phyloP scores from a whole-genome alignment of 2,329 filamentous ascomycete genomes.

The Nemania serpens region DNA sequence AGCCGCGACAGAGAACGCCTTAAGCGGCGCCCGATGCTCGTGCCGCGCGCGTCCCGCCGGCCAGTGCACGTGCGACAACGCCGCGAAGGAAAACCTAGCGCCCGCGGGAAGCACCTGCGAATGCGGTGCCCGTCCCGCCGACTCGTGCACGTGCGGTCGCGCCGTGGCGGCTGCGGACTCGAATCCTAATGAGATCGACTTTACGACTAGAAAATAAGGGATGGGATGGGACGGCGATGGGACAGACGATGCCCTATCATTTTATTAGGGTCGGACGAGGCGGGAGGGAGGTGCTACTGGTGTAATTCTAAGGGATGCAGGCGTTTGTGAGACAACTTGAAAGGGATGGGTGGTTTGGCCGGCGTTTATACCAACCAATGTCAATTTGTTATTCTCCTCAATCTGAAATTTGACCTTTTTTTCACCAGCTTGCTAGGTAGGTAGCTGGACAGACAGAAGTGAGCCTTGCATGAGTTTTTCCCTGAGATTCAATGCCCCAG shows the following conservation, averaged over 20 bases:
- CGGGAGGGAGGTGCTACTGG: neutral
- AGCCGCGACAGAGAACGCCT: slow-evolving; percentile 73
- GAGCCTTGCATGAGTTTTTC: too few relatives aligned
- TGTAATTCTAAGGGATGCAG: slow-evolving; percentile 23
- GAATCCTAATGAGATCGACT: slow-evolving; percentile 80
- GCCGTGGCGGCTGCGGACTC: slow-evolving; percentile 61
- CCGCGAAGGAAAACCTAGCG: slow-evolving; percentile 70
- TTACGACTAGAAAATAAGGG: slow-evolving; percentile 69
- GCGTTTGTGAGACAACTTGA: slow-evolving; percentile 10
- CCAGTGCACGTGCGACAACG: slow-evolving; percentile 79
- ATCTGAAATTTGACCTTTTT: too few relatives aligned
- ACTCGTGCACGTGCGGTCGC: slow-evolving; percentile 83
- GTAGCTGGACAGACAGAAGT: too few relatives aligned
- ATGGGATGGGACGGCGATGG: neutral
- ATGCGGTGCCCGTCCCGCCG: slow-evolving; percentile 75
- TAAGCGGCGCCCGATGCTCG: slow-evolving; percentile 76
- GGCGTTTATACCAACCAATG: slow-evolving; percentile 9
- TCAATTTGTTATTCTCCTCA: neutral
- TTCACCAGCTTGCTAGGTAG: too few relatives aligned
- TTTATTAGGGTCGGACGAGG: neutral
- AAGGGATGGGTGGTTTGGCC: neutral
- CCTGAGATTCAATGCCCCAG: too few relatives aligned
- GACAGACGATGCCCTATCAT: neutral
- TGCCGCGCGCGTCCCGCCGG: slow-evolving; percentile 81
- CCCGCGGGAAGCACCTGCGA: slow-evolving; percentile 67